Evolutionary conservation across 208 protist species (phyloP).

Genomic region (Trypanosomatidae sp.): DNA sequence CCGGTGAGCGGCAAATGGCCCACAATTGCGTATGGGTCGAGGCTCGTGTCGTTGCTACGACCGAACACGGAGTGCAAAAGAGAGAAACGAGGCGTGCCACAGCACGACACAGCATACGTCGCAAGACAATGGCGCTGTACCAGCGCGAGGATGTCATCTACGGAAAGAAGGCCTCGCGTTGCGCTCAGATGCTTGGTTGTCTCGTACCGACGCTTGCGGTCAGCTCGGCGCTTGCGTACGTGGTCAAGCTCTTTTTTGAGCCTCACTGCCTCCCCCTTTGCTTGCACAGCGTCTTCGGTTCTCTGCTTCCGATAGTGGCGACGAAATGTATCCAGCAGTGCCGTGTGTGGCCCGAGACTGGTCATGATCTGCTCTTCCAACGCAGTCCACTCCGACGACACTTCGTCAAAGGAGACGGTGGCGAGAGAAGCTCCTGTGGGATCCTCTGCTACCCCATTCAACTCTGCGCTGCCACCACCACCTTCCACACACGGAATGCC

Average conservation of each 20-base stretch:
- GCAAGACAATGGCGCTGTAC: conserved; percentile 67
- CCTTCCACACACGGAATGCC: not conserved
- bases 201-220: conserved; percentile 14
- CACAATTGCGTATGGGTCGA: conserved; percentile 39
- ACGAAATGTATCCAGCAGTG: conserved; percentile 45
- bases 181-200: conserved; percentile 36
- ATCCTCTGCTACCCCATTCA: not conserved
- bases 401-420: conserved; percentile 5
- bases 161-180: conserved; percentile 55
- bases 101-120: conserved; percentile 81
- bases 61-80: conserved; percentile 38
- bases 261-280: not conserved
- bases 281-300: not conserved
- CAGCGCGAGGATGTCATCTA: conserved; percentile 50
- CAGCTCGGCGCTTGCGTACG: conserved; percentile 20
- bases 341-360: conserved; percentile 47
- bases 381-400: conserved; percentile 39
- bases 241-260: conserved; percentile 11
- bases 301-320: not conserved
- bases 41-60: not conserved
- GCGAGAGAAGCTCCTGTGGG: not conserved
- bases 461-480: not conserved
- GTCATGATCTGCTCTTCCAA: conserved; percentile 42
- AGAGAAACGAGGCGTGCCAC: conserved; percentile 59
- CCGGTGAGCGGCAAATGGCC: conserved; percentile 58